phyloP scores from a whole-genome alignment of 176 grass and related monocot genomes.

The Metroxylon sagu region DNA sequence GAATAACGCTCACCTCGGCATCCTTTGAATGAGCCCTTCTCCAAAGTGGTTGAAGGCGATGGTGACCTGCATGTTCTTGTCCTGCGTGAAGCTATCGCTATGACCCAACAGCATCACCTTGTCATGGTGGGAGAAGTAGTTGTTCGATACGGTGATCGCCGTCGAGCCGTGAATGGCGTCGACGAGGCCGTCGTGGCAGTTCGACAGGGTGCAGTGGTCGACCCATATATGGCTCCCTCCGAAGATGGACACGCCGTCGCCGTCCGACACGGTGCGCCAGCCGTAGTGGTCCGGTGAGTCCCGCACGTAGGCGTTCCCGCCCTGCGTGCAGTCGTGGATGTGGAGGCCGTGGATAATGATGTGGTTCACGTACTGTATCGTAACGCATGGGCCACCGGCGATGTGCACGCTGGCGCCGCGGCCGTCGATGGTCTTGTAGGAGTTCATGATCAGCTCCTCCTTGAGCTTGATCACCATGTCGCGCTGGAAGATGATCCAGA shows the following conservation, averaged over 20 bases:
- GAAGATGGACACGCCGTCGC: slow-evolving; percentile 22
- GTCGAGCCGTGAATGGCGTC: slow-evolving; percentile 17
- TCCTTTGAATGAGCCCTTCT: slow-evolving; percentile 11
- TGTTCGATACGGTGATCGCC: slow-evolving; percentile 17
- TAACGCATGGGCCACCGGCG: slow-evolving; percentile 19
- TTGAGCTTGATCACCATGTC: slow-evolving; percentile 20
- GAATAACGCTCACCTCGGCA: slow-evolving; percentile 1
- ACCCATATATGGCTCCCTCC: slow-evolving; percentile 17
- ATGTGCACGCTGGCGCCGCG: slow-evolving; percentile 22
- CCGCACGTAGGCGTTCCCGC: slow-evolving; percentile 17
- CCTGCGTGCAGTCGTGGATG: slow-evolving; percentile 23
- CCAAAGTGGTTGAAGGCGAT: slow-evolving; percentile 25
- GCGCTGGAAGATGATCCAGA: slow-evolving; percentile 18
- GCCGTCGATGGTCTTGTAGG: slow-evolving; percentile 20
- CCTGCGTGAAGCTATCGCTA: background rate
- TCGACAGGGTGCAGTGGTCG: slow-evolving; percentile 19
- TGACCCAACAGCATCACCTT: slow-evolving; percentile 22
- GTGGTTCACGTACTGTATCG: slow-evolving; percentile 14
- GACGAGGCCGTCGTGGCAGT: slow-evolving; percentile 17
- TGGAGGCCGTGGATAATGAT: slow-evolving; percentile 20
- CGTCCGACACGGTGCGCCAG: slow-evolving; percentile 21
- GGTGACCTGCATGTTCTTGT: slow-evolving; percentile 20
- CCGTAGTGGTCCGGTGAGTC: slow-evolving; percentile 19
- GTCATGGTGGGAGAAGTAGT: slow-evolving; percentile 16
- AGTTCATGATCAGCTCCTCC: slow-evolving; percentile 19